Percentiles rank a stretch among this genome's conserved stretches.
Evolutionary conservation across 331 rosid species (phyloP).

Genomic region (Prunus yedoensis): DNA sequence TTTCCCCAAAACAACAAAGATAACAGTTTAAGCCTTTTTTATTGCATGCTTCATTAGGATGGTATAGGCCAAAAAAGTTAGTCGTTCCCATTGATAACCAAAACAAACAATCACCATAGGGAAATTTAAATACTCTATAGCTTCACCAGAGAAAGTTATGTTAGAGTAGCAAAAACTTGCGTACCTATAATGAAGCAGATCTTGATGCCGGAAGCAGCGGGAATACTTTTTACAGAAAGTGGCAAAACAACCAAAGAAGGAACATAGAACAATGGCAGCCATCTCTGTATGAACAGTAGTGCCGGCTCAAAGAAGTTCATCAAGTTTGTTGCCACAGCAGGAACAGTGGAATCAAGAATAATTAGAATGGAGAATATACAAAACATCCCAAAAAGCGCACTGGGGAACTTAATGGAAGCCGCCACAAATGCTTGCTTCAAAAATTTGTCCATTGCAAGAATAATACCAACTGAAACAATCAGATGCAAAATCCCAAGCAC

Average conservation of each 20-base stretch:
- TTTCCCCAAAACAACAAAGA: too few relatives aligned
- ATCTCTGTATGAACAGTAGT: slow-evolving; percentile 81
- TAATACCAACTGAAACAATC: slow-evolving; percentile 66
- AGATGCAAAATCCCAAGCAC: slow-evolving; percentile 58
- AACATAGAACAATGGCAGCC: slow-evolving; percentile 93
- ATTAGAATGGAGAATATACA: slow-evolving; percentile 74
- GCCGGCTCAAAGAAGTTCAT: slow-evolving; percentile 86
- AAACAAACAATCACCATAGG: not conserved
- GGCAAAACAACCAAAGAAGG: slow-evolving; percentile 88
- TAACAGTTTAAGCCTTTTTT: too few relatives aligned
- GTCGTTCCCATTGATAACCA: not conserved
- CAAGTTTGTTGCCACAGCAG: slow-evolving; percentile 62
- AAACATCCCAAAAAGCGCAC: slow-evolving; percentile 96
- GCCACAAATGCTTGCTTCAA: slow-evolving; percentile 67
- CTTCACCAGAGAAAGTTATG: not conserved
- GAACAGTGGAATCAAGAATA: slow-evolving; percentile 65
- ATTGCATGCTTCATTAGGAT: too few relatives aligned
- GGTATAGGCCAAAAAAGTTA: not conserved
- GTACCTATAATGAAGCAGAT: slow-evolving; percentile 72
- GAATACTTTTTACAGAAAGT: slow-evolving; percentile 75
- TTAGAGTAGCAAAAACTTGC: slow-evolving; percentile 10
- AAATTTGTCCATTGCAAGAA: slow-evolving; percentile 56
- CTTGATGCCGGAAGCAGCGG: slow-evolving; percentile 87
- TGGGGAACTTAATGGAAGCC: slow-evolving; percentile 83
- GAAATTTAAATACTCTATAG: not conserved